Base-by-base conservation (phyloP, 441 rosid species). In the Cnidoscolus chayamansa region DNA sequence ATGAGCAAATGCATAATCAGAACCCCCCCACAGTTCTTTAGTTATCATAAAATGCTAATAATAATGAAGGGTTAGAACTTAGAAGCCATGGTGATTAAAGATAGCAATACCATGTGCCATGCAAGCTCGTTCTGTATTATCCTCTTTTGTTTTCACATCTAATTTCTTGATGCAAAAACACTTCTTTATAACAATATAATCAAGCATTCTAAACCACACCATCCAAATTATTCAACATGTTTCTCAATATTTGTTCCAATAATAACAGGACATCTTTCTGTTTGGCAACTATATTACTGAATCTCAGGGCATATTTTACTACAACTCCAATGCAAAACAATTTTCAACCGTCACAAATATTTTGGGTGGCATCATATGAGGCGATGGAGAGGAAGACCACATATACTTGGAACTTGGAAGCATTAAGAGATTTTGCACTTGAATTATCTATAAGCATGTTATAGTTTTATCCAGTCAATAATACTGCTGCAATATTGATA, bases 41-140 rank as follows among this genome's bases (percentile, higher is more conserved):
- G 48, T 35, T 62, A 62, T n/a, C 65, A 62, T 62, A 45, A 15
- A 6, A 61, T 35, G 43, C 65, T 62, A 37, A 7, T 25, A 62
- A 15, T 20, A 62, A 35, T 62, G 65, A 16, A 62, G n/a, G 12
- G 25, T 25, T 25, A 25, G 25, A 25, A 25, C 7, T 20, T 56
- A 31, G 61, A 56, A 62, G 11, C 49, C 65, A 62, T 35, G 48
- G 47, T 17, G 50, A 45, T 4, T 58, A 35, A 58, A 58, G 37
- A 25, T 30, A 58, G n/a, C 32, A 58, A 5, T 15, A 58, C n/a
- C 25, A 10, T 10, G 7, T 40, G 30, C 17, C 16, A 12, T 10
- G 30, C 12, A 58, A 25, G 32, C 1, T 10, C 63, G 11, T 30
- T 7, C 37, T 3, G 1, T 4, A 58, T 58, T 30, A 58, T 10